A percentile compares a stretch with the other conserved stretches of the same genome.
Conservation (phyloP, 176 grass and related monocot species). For the Cymbopogon citratus region DNA sequence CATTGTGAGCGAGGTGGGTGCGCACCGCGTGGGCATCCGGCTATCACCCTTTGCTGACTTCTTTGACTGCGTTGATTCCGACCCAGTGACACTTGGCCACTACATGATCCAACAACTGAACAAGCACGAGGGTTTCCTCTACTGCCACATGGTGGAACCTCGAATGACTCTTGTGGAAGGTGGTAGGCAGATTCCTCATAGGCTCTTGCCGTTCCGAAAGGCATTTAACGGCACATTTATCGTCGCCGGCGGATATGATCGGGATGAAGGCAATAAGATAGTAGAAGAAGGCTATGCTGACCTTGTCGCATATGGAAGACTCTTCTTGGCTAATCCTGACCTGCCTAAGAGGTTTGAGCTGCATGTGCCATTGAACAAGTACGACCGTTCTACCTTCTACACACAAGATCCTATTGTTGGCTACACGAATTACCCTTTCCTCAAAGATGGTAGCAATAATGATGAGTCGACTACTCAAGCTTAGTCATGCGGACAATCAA, state of each 20-base stretch:
- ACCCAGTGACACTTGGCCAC: not conserved
- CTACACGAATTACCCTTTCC: slow-evolving; percentile 30
- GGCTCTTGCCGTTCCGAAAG: slow-evolving; percentile 3
- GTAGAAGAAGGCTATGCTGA: slow-evolving; percentile 9
- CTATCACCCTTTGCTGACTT: slow-evolving; percentile 6
- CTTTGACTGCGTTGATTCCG: slow-evolving; percentile 20
- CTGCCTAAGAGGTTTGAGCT: slow-evolving; percentile 19
- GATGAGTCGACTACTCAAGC: not conserved
- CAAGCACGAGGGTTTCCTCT: not conserved
- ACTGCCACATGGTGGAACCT: slow-evolving; percentile 42
- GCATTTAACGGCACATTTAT: slow-evolving; percentile 23
- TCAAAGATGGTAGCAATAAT: not conserved
- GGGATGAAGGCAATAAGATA: slow-evolving; percentile 20
- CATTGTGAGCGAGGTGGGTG: not conserved
- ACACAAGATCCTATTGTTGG: not conserved
- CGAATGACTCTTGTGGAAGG: slow-evolving; percentile 21
- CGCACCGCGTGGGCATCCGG: slow-evolving; percentile 22
- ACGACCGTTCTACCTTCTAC: slow-evolving; percentile 26
- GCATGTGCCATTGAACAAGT: not conserved
- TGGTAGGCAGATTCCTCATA: not conserved
- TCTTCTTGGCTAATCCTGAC: slow-evolving; percentile 34
- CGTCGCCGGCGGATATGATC: slow-evolving; percentile 6
- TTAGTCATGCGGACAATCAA: not conserved
- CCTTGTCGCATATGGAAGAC: slow-evolving; percentile 21
- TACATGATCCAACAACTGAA: slow-evolving; percentile 32